phyloP scores from a whole-genome alignment of 306 rosid species.

The Trifolium dubium region DNA sequence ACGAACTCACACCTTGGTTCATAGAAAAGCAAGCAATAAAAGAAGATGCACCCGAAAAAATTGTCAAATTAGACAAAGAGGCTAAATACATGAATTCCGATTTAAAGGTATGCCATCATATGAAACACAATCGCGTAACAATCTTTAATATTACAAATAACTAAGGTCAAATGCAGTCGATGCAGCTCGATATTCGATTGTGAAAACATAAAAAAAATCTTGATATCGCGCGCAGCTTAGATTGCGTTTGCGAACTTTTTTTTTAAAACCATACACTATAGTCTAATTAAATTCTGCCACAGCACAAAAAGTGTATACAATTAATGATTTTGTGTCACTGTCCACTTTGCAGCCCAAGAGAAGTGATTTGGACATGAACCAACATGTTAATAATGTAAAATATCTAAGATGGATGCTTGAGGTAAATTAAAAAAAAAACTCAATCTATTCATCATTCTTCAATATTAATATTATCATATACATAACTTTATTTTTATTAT shows the following conservation, averaged over 20 bases:
- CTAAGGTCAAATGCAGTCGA: background rate
- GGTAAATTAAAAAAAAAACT: conserved; percentile 52
- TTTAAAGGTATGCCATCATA: conserved; percentile 52
- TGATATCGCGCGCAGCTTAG: background rate
- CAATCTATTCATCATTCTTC: conserved; percentile 4
- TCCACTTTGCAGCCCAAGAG: conserved; percentile 71
- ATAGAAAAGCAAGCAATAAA: conserved; percentile 75
- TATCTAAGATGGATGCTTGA: conserved; percentile 92
- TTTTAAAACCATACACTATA: background rate
- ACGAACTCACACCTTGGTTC: conserved; percentile 87
- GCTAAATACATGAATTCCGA: conserved; percentile 69
- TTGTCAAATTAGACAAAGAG: conserved; percentile 68
- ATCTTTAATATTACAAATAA: background rate
- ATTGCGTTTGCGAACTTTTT: background rate
- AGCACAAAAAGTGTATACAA: conserved; percentile 19
- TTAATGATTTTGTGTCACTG: conserved; percentile 32
- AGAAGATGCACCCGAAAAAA: conserved; percentile 70
- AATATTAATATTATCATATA: conserved; percentile 10
- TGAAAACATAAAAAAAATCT: background rate
- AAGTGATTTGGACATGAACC: conserved; percentile 95
- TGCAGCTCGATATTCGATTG: background rate
- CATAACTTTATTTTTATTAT: conserved; percentile 5
- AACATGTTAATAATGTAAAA: conserved; percentile 92
- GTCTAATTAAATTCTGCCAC: conserved; percentile 9
- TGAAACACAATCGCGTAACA: background rate